These are phyloP conservation scores for Malassezia nana DNA, from an alignment of 1,284 basidiomycete genomes.

Conservation along the genomic window DNA sequence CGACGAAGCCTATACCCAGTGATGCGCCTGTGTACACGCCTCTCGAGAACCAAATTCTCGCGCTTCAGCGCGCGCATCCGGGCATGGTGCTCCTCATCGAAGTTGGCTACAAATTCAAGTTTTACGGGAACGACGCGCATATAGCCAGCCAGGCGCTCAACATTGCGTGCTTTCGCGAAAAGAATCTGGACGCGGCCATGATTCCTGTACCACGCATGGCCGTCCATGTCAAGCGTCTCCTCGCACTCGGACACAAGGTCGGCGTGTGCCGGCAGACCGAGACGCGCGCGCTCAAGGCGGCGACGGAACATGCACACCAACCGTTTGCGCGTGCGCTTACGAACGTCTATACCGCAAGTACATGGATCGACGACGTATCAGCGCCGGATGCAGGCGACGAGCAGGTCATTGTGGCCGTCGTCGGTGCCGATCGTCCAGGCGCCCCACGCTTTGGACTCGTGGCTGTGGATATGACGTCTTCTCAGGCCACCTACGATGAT, in stretches of 20 bases:
- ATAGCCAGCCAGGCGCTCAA: conserved; percentile 70
- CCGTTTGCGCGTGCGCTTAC: conserved; percentile 74
- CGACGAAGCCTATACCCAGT: background rate
- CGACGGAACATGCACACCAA: conserved; percentile 38
- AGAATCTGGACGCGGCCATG: conserved; percentile 72
- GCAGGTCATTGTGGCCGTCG: conserved; percentile 50
- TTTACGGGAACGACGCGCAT: conserved; percentile 83
- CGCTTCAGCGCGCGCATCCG: conserved; percentile 51
- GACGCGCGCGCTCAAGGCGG: conserved; percentile 89
- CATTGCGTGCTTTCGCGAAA: conserved; percentile 63
- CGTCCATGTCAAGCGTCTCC: conserved; percentile 69
- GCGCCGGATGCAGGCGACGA: conserved; percentile 15
- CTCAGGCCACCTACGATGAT: conserved; percentile 82
- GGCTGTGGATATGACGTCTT: conserved; percentile 72
- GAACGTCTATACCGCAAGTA: conserved; percentile 74
- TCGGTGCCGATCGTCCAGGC: conserved; percentile 55
- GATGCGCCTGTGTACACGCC: conserved; percentile 50
- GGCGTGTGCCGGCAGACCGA: conserved; percentile 83
- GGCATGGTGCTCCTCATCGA: conserved; percentile 74
- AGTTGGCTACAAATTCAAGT: conserved; percentile 54
- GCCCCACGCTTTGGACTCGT: conserved; percentile 60
- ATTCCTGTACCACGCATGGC: conserved; percentile 71
- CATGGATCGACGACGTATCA: conserved; percentile 63
- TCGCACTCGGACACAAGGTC: conserved; percentile 71
- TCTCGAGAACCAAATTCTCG: conserved; percentile 41